phyloP scores from a whole-genome alignment of 345 rosid genomes.

The Populus pruinosa region DNA sequence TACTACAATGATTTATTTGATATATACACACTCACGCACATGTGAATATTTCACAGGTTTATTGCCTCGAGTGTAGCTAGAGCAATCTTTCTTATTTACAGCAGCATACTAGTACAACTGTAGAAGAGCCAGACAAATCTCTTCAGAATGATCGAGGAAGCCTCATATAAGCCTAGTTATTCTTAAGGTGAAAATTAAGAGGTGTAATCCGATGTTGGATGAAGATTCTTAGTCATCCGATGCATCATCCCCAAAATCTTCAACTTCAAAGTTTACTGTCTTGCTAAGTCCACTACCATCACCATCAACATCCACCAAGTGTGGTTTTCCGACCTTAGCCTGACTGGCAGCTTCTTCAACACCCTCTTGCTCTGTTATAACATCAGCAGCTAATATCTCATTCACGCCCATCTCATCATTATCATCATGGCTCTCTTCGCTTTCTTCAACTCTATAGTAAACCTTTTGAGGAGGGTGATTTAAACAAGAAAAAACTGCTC shows the following conservation, averaged over 20 bases:
- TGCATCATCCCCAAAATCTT: conserved; percentile 2
- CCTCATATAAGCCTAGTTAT: neutral
- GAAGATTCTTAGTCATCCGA: neutral
- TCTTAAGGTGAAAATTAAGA: too few relatives aligned
- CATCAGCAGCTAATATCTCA: conserved; percentile 17
- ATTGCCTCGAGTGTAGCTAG: neutral
- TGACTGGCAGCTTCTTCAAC: conserved; percentile 6
- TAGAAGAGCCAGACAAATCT: neutral
- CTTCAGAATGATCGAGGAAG: neutral
- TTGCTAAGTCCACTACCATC: neutral
- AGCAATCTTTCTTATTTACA: neutral
- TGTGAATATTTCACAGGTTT: neutral
- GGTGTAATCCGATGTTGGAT: too few relatives aligned
- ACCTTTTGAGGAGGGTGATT: conserved; percentile 29
- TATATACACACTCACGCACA: too few relatives aligned
- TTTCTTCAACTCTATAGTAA: conserved; percentile 54
- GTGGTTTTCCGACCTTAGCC: neutral
- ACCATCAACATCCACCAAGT: neutral
- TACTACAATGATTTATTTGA: too few relatives aligned
- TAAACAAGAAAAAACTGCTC: neutral
- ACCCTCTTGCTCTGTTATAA: conserved; percentile 13
- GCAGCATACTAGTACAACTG: neutral
- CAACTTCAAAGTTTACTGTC: neutral
- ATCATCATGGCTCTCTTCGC: conserved; percentile 17
- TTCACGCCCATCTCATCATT: neutral